Base-by-base conservation (phyloP, 495 filamentous ascomycete species). In the Articulospora tetracladia region DNA sequence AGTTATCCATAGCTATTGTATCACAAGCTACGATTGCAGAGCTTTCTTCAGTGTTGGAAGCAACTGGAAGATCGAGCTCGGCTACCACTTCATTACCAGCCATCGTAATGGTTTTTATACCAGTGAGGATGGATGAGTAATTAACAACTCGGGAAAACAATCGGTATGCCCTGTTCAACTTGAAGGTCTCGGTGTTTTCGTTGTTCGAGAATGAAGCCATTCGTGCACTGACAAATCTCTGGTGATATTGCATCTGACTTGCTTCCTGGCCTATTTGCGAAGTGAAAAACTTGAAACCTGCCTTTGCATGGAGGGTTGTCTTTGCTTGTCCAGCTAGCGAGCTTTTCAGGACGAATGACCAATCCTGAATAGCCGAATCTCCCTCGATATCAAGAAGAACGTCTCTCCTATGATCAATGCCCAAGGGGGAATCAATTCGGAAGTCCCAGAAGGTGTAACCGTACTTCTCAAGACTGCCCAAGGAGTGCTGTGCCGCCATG, bases 131-230 rank as follows among this genome's bases (percentile, higher is more conserved):
- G 23, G 34, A 24, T 11, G 48, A 51, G 48, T 58, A 58, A 2
- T 30, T 49, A 3, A 58, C 55, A 20, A 50, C 55, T 1, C 55
- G 55, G 20, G 55, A 58, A 44, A 58, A 58, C 2, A 58, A 30
- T 1, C n/a, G 17, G 39, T 58, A 58, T 13, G 44, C 26, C 8
- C 41, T 44, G 19, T 17, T 17, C 12, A 20, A 20, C 26, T 15
- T 28, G 17, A 58, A 34, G 1, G 13, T 50, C 46, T 58, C 54
- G 26, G 19, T 28, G 3, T 36, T 24, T 19, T 44, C 39, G 39
- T 44, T 44, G 17, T 44, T n/a, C 3, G 39, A 7, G 39, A 44
- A 44, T 3, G 39, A 12, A 3, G 39, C 39, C 11, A 44, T 44
- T 44, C 39, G 39, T 44, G 39, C 39, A 44, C n/a, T 30, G 51